phyloP scores from a whole-genome alignment of 2,329 filamentous ascomycete genomes.

The Colletotrichum trifolii region DNA sequence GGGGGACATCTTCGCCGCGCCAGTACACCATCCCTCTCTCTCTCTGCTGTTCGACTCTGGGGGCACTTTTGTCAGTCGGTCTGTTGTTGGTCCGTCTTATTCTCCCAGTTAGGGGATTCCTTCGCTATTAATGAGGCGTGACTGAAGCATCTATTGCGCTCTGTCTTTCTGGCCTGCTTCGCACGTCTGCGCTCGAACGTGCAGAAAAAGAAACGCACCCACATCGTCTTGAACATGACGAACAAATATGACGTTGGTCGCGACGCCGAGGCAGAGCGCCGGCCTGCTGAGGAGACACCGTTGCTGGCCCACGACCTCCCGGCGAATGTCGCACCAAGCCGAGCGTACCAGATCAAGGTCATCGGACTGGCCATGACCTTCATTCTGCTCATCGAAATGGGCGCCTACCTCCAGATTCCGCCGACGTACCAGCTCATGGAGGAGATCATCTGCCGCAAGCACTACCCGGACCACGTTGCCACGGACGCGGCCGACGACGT shows the following conservation, averaged over 20 bases:
- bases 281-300: conserved; percentile 32
- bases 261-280: conserved; percentile 19
- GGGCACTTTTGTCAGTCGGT: neutral
- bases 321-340: conserved; percentile 38
- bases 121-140: neutral
- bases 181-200: too few relatives aligned
- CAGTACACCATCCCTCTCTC: neutral
- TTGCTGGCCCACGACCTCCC: conserved; percentile 37
- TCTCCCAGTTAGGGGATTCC: neutral
- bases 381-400: conserved; percentile 57
- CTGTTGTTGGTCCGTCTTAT: neutral
- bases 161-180: too few relatives aligned
- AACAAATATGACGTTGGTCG: neutral
- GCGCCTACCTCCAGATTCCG: conserved; percentile 50
- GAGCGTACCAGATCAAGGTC: conserved; percentile 44
- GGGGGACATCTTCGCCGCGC: neutral
- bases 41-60: neutral
- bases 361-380: conserved; percentile 49
- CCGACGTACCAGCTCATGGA: conserved; percentile 64
- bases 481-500: conserved; percentile 49
- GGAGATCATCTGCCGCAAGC: conserved; percentile 61
- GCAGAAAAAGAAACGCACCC: neutral
- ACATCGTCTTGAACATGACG: conserved; percentile 8
- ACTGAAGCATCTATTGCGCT: too few relatives aligned
- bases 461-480: conserved; percentile 55